Evolutionary conservation across 768 basidiomycete genomes (phyloP).

Genomic region (Cytidiella melzeri): DNA sequence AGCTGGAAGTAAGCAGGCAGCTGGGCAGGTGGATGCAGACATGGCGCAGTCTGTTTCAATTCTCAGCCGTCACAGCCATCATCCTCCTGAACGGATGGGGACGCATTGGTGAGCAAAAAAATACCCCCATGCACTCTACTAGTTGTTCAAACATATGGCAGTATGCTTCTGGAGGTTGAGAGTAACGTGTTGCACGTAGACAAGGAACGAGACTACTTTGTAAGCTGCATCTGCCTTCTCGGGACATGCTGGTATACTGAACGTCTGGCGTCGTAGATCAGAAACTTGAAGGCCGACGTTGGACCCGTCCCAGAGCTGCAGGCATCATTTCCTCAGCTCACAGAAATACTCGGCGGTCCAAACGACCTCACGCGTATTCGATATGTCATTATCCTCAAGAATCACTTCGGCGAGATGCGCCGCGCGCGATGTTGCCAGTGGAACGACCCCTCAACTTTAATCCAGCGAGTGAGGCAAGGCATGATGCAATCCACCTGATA

Average conservation of each 20-base stretch:
- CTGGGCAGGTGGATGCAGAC: no score
- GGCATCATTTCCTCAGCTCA: neutral
- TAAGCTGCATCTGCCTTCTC: no score
- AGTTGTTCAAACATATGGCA: no score
- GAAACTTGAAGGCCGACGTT: neutral
- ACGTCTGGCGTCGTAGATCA: no score
- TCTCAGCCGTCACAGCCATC: neutral
- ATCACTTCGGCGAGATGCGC: neutral
- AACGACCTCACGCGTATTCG: neutral
- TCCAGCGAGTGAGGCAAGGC: neutral
- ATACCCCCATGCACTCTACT: neutral
- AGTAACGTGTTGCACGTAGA: neutral
- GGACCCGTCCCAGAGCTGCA: neutral
- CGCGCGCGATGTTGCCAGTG: neutral
- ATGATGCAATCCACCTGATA: no score
- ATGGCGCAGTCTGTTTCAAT: neutral
- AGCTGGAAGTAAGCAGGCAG: neutral
- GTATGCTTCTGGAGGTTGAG: neutral
- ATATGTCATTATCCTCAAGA: neutral
- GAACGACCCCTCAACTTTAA: neutral
- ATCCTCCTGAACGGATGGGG: neutral
- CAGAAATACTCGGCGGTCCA: neutral
- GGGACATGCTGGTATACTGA: no score
- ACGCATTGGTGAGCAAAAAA: neutral
- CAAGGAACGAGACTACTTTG: no score